phyloP scores from a whole-genome alignment of 345 rosid species.

The Melaleuca quinquenervia region DNA sequence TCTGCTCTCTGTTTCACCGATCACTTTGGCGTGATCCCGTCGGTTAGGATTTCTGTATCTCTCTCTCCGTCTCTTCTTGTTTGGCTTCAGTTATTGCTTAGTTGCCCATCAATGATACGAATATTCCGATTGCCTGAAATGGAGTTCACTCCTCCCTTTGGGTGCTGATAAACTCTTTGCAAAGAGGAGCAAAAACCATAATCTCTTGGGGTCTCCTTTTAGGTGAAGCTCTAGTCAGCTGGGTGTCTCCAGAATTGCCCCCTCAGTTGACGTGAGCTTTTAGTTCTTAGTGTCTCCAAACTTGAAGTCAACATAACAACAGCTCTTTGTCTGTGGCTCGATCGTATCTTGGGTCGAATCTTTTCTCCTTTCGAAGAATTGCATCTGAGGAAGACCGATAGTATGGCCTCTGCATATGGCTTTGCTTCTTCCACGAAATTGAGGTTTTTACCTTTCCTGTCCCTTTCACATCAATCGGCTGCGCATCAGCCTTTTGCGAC shows the following conservation, averaged over 20 bases:
- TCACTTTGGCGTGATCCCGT: background rate
- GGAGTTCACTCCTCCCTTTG: background rate
- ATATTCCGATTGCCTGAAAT: background rate
- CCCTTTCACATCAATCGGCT: constrained; percentile 12
- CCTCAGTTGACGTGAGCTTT: background rate
- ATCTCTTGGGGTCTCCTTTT: background rate
- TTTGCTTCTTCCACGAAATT: constrained; percentile 29
- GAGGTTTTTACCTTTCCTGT: constrained; percentile 2
- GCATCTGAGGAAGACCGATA: background rate
- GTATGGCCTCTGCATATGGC: constrained; percentile 9
- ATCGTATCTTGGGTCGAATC: background rate
- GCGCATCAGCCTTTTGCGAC: constrained; percentile 4
- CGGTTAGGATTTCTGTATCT: background rate
- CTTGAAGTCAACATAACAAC: background rate
- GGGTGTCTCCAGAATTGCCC: background rate
- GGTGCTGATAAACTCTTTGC: background rate
- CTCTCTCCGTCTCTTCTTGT: background rate
- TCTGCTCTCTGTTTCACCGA: background rate
- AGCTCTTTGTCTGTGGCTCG: background rate
- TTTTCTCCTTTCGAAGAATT: background rate
- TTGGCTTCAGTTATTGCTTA: background rate
- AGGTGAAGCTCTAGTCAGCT: background rate
- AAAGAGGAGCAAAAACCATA: background rate
- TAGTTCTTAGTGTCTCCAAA: background rate
- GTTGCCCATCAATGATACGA: background rate